These are phyloP conservation scores for Euphrasia confusa DNA, from an alignment of 257 asterid genomes.

Conservation along the genomic window DNA sequence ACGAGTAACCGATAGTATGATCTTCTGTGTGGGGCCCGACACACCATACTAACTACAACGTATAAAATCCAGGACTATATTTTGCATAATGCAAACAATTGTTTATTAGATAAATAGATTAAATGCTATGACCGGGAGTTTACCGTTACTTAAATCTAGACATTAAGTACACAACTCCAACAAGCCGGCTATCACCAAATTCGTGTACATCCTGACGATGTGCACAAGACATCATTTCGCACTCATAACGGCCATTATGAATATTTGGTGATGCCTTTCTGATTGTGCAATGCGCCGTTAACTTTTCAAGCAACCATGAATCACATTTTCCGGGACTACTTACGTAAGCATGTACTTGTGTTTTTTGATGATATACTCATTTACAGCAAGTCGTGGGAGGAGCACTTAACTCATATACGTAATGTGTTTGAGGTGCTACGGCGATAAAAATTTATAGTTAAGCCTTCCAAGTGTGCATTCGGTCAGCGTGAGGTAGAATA, in stretches of 20 bases:
- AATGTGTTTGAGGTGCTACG: not conserved
- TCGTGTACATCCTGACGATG: not conserved
- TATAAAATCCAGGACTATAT: too few species aligned
- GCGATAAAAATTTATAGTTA: not conserved
- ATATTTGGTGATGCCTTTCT: not conserved
- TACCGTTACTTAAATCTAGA: too few species aligned
- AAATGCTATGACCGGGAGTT: too few species aligned
- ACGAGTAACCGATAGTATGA: too few species aligned
- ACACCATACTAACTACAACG: too few species aligned
- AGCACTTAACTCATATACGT: not conserved
- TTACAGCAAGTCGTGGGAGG: not conserved
- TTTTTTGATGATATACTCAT: slow-evolving; percentile 8
- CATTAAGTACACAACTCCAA: too few species aligned
- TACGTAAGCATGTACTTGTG: not conserved
- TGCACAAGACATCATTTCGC: not conserved
- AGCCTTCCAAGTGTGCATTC: not conserved
- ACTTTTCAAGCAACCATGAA: slow-evolving; percentile 3
- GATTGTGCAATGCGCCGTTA: not conserved
- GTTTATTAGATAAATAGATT: too few species aligned
- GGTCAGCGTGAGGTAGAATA: not conserved
- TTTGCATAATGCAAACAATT: too few species aligned
- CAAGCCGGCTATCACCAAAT: not conserved
- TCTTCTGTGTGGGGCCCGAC: too few species aligned
- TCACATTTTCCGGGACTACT: not conserved
- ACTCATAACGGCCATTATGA: not conserved